Evolutionary conservation across 768 basidiomycete genomes (phyloP).

Genomic region (Naganishia kalamii): DNA sequence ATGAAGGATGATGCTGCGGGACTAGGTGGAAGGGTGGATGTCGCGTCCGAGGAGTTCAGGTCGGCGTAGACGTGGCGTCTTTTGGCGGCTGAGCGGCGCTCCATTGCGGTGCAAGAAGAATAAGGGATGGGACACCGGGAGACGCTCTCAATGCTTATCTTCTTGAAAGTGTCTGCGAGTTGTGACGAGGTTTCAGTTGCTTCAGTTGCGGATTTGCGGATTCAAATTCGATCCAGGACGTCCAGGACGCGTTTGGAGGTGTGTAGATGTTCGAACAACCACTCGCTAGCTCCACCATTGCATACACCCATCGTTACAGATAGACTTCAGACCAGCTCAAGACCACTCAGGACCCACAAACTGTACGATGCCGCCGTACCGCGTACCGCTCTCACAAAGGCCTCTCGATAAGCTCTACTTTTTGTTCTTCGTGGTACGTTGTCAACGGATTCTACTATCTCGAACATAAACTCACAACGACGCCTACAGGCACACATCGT

Average conservation of each 20-base stretch:
- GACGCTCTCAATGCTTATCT: too few relatives aligned
- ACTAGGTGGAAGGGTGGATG: background rate
- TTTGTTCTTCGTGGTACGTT: slow-evolving; percentile 61
- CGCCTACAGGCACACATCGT: slow-evolving; percentile 56
- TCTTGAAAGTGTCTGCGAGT: background rate
- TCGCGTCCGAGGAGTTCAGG: background rate
- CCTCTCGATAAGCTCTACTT: slow-evolving; percentile 55
- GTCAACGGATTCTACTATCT: too few relatives aligned
- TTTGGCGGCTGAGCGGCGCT: background rate
- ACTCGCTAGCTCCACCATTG: too few relatives aligned
- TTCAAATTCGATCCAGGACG: too few relatives aligned
- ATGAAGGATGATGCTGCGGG: background rate
- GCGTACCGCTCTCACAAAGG: slow-evolving; percentile 20
- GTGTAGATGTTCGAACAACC: too few relatives aligned
- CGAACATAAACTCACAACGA: background rate
- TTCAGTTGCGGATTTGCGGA: background rate
- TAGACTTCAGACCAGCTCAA: background rate
- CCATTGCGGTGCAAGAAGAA: background rate
- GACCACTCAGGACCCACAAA: too few relatives aligned
- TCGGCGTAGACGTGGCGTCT: slow-evolving; percentile 12
- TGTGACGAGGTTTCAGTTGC: background rate
- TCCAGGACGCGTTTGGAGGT: too few relatives aligned
- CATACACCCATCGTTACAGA: too few relatives aligned
- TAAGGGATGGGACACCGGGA: too few relatives aligned
- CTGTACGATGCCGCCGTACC: background rate